Conservation (phyloP, 1,284 basidiomycete genomes). For the Trichosporon asahii region DNA sequence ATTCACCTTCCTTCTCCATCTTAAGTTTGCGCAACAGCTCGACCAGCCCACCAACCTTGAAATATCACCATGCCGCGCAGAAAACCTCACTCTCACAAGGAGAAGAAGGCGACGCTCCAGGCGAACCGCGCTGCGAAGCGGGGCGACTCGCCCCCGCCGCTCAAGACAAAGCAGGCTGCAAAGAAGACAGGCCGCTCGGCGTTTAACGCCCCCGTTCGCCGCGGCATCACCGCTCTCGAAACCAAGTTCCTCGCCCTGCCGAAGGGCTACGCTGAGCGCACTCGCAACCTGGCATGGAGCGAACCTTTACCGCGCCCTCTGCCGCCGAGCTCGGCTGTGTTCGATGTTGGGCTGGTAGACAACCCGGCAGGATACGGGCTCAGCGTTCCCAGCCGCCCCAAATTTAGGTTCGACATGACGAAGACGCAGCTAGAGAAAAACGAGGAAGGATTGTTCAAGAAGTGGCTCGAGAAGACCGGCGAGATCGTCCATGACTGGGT, state of each 20-base stretch:
- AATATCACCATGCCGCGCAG: not conserved
- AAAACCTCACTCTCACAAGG: constrained; percentile 50
- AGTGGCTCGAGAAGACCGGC: constrained; percentile 68
- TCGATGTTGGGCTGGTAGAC: constrained; percentile 43
- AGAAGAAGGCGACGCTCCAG: constrained; percentile 66
- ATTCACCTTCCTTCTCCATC: not conserved
- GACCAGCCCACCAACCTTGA: not conserved
- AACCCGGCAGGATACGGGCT: constrained; percentile 23
- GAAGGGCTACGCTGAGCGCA: constrained; percentile 62
- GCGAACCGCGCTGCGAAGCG: constrained; percentile 77
- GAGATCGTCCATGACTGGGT: constrained; percentile 60
- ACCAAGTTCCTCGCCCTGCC: constrained; percentile 67
- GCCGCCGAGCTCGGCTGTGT: constrained; percentile 53
- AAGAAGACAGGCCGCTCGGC: constrained; percentile 31
- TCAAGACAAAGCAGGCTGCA: constrained; percentile 14
- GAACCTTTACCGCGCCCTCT: constrained; percentile 63
- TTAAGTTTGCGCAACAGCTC: not conserved
- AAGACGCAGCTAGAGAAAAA: constrained; percentile 83
- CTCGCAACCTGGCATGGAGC: constrained; percentile 59
- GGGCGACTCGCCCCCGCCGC: constrained; percentile 54
- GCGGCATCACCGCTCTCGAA: constrained; percentile 41
- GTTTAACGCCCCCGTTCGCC: constrained; percentile 42
- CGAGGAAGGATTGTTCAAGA: constrained; percentile 71
- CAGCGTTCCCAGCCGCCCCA: constrained; percentile 68
- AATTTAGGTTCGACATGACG: constrained; percentile 75